Conservation (phyloP, 768 basidiomycete genomes). For the Trametes elegans region DNA sequence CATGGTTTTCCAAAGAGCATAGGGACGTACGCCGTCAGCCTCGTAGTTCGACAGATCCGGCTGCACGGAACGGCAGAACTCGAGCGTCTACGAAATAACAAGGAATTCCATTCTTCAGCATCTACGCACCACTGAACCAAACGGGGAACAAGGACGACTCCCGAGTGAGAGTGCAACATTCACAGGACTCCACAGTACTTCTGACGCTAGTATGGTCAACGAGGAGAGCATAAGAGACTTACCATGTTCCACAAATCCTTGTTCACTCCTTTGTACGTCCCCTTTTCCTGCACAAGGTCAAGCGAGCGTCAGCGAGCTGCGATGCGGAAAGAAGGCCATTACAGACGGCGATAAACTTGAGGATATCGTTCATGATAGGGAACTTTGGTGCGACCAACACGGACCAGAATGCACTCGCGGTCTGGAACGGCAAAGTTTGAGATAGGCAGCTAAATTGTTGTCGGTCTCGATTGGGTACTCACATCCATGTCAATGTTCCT, state of each 20-base stretch:
- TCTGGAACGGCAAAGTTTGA: conserved; percentile 38
- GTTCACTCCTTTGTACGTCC: conserved; percentile 72
- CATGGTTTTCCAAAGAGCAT: not conserved
- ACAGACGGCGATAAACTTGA: conserved; percentile 64
- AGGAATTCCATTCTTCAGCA: not conserved
- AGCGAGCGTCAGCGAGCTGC: not conserved
- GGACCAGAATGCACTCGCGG: conserved; percentile 72
- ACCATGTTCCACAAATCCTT: conserved; percentile 90
- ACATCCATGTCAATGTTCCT: conserved; percentile 85
- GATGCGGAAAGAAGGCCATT: not conserved
- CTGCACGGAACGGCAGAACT: conserved; percentile 67
- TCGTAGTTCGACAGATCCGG: conserved; percentile 67
- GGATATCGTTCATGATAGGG: conserved; percentile 61
- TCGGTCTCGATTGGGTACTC: conserved; percentile 15
- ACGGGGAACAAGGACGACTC: not conserved
- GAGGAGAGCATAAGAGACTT: conserved; percentile 18
- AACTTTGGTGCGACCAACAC: conserved; percentile 68
- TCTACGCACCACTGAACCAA: not conserved
- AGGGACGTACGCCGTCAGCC: conserved; percentile 59
- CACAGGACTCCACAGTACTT: not conserved
- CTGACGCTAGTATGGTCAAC: not conserved
- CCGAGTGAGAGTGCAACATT: not conserved
- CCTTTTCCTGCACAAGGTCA: conserved; percentile 36
- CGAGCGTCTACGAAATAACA: conserved; percentile 53
- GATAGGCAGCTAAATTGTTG: not conserved